Percentiles rank a stretch among this genome's conserved stretches.
These are phyloP conservation scores for Serendipita sp. DNA, from an alignment of 768 basidiomycete genomes.

Conservation along the genomic window DNA sequence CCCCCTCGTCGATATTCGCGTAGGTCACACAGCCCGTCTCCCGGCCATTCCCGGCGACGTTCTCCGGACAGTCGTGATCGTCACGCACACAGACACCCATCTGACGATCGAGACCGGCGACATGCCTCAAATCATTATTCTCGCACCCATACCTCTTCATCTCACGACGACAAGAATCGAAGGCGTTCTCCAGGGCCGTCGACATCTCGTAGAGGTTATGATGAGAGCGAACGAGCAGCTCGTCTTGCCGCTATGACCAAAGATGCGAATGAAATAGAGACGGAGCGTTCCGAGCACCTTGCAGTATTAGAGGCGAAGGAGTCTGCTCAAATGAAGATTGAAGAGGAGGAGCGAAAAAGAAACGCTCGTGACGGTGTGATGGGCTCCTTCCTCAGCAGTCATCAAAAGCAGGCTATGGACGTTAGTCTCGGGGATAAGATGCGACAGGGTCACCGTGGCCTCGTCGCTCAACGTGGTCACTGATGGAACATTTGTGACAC, in stretches of 20 bases:
- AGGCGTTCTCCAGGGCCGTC: constrained; percentile 26
- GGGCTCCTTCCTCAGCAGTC: not conserved
- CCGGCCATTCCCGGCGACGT: constrained; percentile 14
- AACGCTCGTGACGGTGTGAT: not conserved
- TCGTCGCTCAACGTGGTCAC: not conserved
- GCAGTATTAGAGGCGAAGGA: constrained; percentile 25
- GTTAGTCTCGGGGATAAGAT: not conserved
- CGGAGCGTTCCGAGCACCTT: constrained; percentile 57
- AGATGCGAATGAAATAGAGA: constrained; percentile 49
- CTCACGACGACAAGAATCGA: constrained; percentile 22
- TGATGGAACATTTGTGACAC: not conserved
- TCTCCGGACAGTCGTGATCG: constrained; percentile 18
- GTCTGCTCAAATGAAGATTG: not conserved
- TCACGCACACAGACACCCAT: constrained; percentile 21
- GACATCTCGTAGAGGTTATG: constrained; percentile 19
- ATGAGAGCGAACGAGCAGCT: constrained; percentile 47
- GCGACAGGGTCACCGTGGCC: constrained; percentile 1
- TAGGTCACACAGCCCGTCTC: constrained; percentile 14
- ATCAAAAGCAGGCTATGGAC: constrained; percentile 1
- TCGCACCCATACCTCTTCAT: constrained; percentile 10
- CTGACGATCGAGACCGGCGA: constrained; percentile 19
- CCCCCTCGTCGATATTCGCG: not conserved
- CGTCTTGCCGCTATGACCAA: constrained; percentile 82
- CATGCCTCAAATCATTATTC: constrained; percentile 14
- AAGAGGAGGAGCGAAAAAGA: not conserved